Percentiles rank a stretch among this genome's conserved stretches.
phyloP scores from a whole-genome alignment of 1,139 yeast species.

The Kodamaea plutei region DNA sequence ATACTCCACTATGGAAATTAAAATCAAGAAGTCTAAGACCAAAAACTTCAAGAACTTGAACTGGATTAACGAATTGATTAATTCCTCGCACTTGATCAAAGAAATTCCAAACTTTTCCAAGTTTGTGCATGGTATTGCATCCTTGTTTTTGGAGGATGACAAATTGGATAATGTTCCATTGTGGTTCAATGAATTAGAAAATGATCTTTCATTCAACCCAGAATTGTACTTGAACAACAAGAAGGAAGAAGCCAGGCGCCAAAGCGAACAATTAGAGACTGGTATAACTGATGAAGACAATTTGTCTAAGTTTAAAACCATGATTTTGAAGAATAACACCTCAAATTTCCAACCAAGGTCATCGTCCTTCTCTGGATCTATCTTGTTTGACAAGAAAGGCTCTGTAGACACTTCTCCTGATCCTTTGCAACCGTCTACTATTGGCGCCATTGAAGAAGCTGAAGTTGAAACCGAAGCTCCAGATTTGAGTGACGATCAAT shows the following conservation, averaged over 20 bases:
- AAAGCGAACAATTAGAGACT: constrained; percentile 70
- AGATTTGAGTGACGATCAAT: constrained; percentile 22
- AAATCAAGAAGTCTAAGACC: constrained; percentile 54
- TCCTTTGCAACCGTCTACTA: constrained; percentile 11
- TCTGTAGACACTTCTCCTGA: constrained; percentile 9
- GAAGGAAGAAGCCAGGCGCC: constrained; percentile 52
- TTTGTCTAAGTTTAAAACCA: constrained; percentile 41
- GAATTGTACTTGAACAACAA: constrained; percentile 13
- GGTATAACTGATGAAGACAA: constrained; percentile 50
- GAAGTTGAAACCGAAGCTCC: constrained; percentile 5
- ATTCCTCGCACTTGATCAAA: constrained; percentile 71
- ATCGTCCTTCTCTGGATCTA: constrained; percentile 41
- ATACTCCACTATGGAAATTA: constrained; percentile 86
- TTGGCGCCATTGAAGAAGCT: constrained; percentile 13
- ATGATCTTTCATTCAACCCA: constrained; percentile 20
- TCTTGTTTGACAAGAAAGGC: constrained; percentile 16
- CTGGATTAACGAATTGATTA: constrained; percentile 87
- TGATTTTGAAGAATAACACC: constrained; percentile 33
- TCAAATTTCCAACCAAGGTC: constrained; percentile 34
- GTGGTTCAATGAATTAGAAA: constrained; percentile 91
- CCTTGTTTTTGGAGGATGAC: constrained; percentile 85
- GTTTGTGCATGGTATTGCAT: constrained; percentile 86
- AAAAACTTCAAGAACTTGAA: constrained; percentile 48
- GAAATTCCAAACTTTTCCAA: constrained; percentile 90
- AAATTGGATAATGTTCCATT: constrained; percentile 85